Conservation (phyloP, 1,139 yeast species). For the Geotrichum cucujoidarum region DNA sequence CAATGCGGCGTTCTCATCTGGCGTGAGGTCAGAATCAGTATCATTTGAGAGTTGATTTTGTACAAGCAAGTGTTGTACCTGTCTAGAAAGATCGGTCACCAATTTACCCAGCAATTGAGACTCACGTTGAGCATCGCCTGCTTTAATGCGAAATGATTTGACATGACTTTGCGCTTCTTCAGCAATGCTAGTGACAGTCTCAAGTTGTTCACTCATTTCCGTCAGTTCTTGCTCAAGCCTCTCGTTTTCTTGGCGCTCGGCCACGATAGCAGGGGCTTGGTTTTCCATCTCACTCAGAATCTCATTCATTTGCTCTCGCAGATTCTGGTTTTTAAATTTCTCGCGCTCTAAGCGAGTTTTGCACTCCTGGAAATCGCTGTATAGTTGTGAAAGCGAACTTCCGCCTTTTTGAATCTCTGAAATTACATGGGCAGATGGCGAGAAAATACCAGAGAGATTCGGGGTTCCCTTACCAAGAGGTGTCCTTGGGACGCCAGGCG, state of each 20-base stretch:
- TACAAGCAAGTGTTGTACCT: conserved; percentile 65
- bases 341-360: conserved; percentile 68
- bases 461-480: conserved; percentile 14
- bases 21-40: conserved; percentile 47
- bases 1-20: conserved; percentile 52
- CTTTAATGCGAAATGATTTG: conserved; percentile 25
- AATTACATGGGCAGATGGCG: conserved; percentile 44
- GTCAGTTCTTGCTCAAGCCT: conserved; percentile 50
- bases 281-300: conserved; percentile 73
- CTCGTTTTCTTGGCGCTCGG: conserved; percentile 52
- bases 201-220: conserved; percentile 47
- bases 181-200: conserved; percentile 43
- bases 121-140: conserved; percentile 34
- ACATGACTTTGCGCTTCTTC: conserved; percentile 37
- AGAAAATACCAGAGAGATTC: conserved; percentile 30
- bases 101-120: conserved; percentile 46
- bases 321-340: conserved; percentile 61
- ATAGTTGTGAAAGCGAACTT: conserved; percentile 61
- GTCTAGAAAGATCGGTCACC: conserved; percentile 70
- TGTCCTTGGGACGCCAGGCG: conserved; percentile 10
- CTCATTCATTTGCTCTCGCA: conserved; percentile 64
- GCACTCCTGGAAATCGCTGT: conserved; percentile 57
- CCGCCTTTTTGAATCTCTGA: conserved; percentile 49
- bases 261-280: conserved; percentile 73
- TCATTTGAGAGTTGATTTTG: conserved; percentile 55